These are phyloP conservation scores for Prunus salicina DNA, from an alignment of 306 rosid species.

Conservation along the genomic window DNA sequence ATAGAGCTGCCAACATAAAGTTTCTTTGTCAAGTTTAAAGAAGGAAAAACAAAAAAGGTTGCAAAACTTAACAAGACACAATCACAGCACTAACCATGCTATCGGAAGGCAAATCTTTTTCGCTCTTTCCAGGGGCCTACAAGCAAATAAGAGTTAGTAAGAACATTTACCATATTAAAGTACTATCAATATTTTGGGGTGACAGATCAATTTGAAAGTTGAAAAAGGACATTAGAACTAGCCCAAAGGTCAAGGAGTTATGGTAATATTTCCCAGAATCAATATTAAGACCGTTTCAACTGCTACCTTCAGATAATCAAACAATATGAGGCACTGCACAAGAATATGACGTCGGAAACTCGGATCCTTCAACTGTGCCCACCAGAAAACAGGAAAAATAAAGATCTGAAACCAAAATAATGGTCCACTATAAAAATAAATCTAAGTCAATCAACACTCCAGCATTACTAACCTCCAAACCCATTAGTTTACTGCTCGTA, in stretches of 20 bases:
- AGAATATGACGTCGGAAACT: slow-evolving; percentile 94
- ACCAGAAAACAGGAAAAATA: neutral
- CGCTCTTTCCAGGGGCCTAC: slow-evolving; percentile 92
- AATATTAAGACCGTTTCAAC: slow-evolving; percentile 3
- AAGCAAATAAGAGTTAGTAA: slow-evolving; percentile 28
- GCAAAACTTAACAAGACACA: neutral
- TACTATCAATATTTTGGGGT: neutral
- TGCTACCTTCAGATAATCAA: slow-evolving; percentile 81
- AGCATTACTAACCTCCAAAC: slow-evolving; percentile 69
- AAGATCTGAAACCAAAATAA: slow-evolving; percentile 14
- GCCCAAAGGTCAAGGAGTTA: neutral
- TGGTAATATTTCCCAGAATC: neutral
- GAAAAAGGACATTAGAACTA: neutral
- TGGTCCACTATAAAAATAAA: slow-evolving; percentile 11
- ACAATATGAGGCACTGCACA: slow-evolving; percentile 93
- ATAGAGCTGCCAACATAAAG: neutral
- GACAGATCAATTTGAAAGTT: neutral
- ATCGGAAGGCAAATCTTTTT: slow-evolving; percentile 86
- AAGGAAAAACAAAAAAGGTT: neutral
- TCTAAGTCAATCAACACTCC: slow-evolving; percentile 6
- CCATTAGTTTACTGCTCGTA: slow-evolving; percentile 95
- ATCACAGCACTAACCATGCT: slow-evolving; percentile 64
- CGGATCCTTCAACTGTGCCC: slow-evolving; percentile 78
- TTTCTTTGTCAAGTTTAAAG: neutral
- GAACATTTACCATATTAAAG: slow-evolving; percentile 4